Conservation (phyloP, 78 protist species). For the Dictyostelium firmibasis region DNA sequence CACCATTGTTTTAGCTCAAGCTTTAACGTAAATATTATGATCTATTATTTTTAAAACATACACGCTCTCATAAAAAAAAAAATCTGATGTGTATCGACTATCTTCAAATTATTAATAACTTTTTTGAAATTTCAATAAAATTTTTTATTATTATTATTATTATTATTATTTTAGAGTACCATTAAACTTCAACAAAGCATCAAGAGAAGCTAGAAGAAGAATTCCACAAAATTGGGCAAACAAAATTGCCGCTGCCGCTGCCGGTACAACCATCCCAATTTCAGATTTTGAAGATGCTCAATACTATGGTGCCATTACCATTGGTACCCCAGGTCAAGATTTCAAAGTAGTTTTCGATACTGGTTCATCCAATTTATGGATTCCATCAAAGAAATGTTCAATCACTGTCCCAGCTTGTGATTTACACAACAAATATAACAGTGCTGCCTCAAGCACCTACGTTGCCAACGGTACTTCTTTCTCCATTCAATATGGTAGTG, state of each 20-base stretch:
- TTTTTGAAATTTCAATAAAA: too few species aligned
- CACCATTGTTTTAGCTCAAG: slow-evolving; percentile 36
- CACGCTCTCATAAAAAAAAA: background rate
- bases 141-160: background rate
- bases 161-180: slow-evolving; percentile 30
- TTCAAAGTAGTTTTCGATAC: slow-evolving; percentile 98
- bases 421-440: slow-evolving; percentile 91
- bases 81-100: too few species aligned
- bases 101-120: too few species aligned
- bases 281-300: slow-evolving; percentile 88
- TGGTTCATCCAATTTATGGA: slow-evolving; percentile 98
- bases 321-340: slow-evolving; percentile 97
- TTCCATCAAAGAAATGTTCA: slow-evolving; percentile 85
- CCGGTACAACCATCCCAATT: slow-evolving; percentile 56
- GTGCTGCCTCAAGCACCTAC: slow-evolving; percentile 86
- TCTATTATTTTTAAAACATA: background rate
- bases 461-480: slow-evolving; percentile 89
- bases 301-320: slow-evolving; percentile 94
- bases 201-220: slow-evolving; percentile 48
- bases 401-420: slow-evolving; percentile 81
- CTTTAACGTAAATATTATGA: slow-evolving; percentile 36
- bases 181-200: background rate
- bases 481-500: slow-evolving; percentile 96
- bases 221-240: slow-evolving; percentile 31
- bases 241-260: background rate